Conservation (phyloP, 306 rosid species). For the Elaeagnus macrophylla region DNA sequence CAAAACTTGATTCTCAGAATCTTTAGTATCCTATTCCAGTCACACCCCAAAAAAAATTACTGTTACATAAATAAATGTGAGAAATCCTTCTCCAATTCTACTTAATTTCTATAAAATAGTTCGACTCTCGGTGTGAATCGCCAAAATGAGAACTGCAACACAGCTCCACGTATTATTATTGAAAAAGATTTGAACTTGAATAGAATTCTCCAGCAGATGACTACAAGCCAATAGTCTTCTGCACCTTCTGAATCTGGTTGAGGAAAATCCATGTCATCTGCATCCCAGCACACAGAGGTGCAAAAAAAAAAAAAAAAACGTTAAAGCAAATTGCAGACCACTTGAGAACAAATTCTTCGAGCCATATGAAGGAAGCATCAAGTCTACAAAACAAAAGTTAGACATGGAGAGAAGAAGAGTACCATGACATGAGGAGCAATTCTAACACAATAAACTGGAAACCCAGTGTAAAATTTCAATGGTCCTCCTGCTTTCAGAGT, state of each 20-base stretch:
- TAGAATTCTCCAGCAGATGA: constrained; percentile 17
- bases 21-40: no score
- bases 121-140: background rate
- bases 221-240: constrained; percentile 60
- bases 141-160: constrained; percentile 32
- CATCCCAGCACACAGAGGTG: constrained; percentile 20
- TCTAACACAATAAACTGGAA: constrained; percentile 87
- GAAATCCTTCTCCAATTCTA: no score
- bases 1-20: no score
- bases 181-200: constrained; percentile 23
- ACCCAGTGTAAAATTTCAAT: constrained; percentile 74
- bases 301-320: background rate
- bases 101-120: no score
- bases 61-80: no score
- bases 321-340: background rate
- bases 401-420: constrained; percentile 17
- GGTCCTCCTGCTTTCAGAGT: constrained; percentile 86
- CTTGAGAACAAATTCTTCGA: no score
- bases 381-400: background rate
- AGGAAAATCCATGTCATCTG: constrained; percentile 99
- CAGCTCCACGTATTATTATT: constrained; percentile 38
- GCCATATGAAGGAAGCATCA: background rate
- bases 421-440: constrained; percentile 99
- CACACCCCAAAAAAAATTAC: no score
- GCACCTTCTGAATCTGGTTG: constrained; percentile 69